Evolutionary conservation across 2,329 filamentous ascomycete species (phyloP), one percentile per base, ranked within the genome.

Genomic region (Xylaria sp.): DNA sequence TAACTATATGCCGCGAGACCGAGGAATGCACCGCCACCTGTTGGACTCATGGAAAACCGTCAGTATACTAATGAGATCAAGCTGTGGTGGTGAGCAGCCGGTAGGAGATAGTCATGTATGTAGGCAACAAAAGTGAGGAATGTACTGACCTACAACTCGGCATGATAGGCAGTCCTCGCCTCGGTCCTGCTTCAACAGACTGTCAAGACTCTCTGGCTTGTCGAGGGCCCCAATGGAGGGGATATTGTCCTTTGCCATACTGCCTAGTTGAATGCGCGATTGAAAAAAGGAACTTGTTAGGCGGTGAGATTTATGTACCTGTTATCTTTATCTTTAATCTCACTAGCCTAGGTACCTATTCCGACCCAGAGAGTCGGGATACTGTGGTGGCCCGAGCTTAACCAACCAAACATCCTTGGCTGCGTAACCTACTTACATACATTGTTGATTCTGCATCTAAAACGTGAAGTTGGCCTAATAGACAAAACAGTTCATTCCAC

Each of bases 1-100:
- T 94, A 94, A 79, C 89, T 94, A 81, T 94, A 96, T 0, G 85
- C 89, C 3, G 89, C 92, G 17, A 95, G 87, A 1, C 91, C 91
- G 64, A 93, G 83, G 71, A 96, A 93, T 0, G 92, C 91, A 47
- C 89, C 86, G 75, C 91, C 90, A 53, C 92, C 92, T 94, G 73
- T 64, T 24, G 30, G 45, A 59, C 17, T 60, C 45, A 34, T 57
- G n/a, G 30, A 12, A 34, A 67, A 39, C 57, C 27, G 54, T 70
- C 48, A 72, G 70, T 47, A 7, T 9, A 42, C 34, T 36, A 2
- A 6, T 3, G 7, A 6, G 6, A 11, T 36, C 34, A 6, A 11
- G 6, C 34, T 1, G 34, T 36, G 8, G 34, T 4, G 7, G 34
- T 6, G 34, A 36, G 8, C 34, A 36, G 34, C 34, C 34, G 34